phyloP scores from a whole-genome alignment of 768 basidiomycete genomes.

The Mycena epipterygia region DNA sequence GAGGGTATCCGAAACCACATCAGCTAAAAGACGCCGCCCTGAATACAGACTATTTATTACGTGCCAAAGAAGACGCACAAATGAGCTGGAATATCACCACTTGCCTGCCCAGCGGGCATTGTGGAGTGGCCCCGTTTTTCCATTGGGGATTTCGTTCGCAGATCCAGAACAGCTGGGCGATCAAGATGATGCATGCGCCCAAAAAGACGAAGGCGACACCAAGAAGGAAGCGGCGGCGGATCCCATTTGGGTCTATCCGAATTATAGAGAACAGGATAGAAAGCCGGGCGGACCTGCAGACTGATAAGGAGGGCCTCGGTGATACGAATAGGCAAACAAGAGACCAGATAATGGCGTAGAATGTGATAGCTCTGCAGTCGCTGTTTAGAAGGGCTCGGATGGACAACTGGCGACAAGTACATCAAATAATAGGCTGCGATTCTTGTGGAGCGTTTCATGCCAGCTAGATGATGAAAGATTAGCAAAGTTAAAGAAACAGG shows the following conservation, averaged over 20 bases:
- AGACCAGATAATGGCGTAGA: slow-evolving; percentile 17
- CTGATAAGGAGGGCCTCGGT: neutral
- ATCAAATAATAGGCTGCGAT: slow-evolving; percentile 27
- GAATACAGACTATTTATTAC: neutral
- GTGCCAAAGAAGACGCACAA: slow-evolving; percentile 18
- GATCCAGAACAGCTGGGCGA: slow-evolving; percentile 9
- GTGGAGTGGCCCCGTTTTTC: slow-evolving; percentile 22
- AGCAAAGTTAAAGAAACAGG: neutral
- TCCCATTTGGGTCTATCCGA: slow-evolving; percentile 13
- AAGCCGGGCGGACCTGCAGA: slow-evolving; percentile 19
- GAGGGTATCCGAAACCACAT: slow-evolving; percentile 12
- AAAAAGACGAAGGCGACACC: neutral
- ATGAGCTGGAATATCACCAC: slow-evolving; percentile 31
- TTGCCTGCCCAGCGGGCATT: slow-evolving; percentile 25
- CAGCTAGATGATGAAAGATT: slow-evolving; percentile 4
- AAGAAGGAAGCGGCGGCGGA: slow-evolving; percentile 9
- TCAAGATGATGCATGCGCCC: slow-evolving; percentile 4
- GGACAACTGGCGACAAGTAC: slow-evolving; percentile 1
- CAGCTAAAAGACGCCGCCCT: neutral
- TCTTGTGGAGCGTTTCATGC: slow-evolving; percentile 10
- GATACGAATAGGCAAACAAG: neutral
- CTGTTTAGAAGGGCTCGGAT: neutral
- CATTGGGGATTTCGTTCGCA: slow-evolving; percentile 16
- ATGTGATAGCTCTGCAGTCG: slow-evolving; percentile 11
- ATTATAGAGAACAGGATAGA: slow-evolving; percentile 23